These are phyloP conservation scores for Blastobotrys terrestris DNA, from an alignment of 805 yeast species.

Conservation along the genomic window DNA sequence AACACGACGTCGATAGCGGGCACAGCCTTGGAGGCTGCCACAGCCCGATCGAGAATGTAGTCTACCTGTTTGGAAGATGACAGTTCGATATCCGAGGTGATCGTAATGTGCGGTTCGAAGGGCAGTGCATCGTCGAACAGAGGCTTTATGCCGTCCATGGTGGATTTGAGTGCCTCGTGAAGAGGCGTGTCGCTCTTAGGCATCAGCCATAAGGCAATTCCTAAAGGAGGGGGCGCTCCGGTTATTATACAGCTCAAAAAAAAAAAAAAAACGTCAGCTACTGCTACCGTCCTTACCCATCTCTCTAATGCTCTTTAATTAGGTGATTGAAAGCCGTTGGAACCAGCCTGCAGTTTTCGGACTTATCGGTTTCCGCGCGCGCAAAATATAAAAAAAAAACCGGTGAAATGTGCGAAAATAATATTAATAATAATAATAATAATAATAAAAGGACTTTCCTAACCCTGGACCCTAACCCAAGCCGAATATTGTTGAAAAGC, in stretches of 20 bases:
- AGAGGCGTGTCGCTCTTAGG: constrained; percentile 53
- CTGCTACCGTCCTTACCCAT: not conserved
- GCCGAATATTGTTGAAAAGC: too few species aligned
- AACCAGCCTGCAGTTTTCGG: too few species aligned
- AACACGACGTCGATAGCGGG: constrained; percentile 35
- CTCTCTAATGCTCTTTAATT: too few species aligned
- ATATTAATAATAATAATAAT: too few species aligned
- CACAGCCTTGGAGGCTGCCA: constrained; percentile 49
- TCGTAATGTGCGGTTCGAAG: constrained; percentile 73
- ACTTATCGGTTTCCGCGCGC: too few species aligned
- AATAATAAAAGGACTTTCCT: too few species aligned
- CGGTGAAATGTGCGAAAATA: too few species aligned
- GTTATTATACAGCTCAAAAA: not conserved
- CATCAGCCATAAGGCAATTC: constrained; percentile 69
- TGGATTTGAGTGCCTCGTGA: constrained; percentile 49
- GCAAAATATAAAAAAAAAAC: too few species aligned
- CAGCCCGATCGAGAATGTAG: constrained; percentile 49
- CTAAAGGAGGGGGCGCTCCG: too few species aligned
- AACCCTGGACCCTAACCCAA: too few species aligned
- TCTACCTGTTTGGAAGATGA: constrained; percentile 47
- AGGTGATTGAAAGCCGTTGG: too few species aligned
- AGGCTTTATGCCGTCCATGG: constrained; percentile 60
- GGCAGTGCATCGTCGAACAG: constrained; percentile 65
- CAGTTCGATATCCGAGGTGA: constrained; percentile 54
- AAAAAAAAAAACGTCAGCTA: too few species aligned